Percentiles rank a stretch among this genome's conserved stretches.
Conservation (phyloP, 208 protist species). For the Leishmania lainsoni region DNA sequence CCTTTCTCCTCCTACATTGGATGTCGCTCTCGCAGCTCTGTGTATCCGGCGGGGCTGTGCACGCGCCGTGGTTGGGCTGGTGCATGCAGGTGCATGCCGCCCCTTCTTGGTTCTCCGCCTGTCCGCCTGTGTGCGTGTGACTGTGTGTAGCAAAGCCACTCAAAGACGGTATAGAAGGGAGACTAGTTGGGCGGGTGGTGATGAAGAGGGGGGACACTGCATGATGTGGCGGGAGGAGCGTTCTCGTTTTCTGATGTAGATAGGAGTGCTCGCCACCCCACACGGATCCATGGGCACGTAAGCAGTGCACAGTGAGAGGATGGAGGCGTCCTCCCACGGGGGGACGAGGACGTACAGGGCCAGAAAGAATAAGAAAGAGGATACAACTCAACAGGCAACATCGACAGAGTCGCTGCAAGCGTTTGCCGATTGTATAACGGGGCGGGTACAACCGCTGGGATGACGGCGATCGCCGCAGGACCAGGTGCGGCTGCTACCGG, state of each 20-base stretch:
- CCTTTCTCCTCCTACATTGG: background rate
- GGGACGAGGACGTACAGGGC: background rate
- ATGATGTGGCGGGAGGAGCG: background rate
- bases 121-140: background rate
- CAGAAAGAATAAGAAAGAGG: background rate
- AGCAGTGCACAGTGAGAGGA: background rate
- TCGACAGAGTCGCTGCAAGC: background rate
- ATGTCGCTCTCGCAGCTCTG: background rate
- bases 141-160: background rate
- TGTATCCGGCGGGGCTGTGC: background rate
- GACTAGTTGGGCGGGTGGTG: background rate
- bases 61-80: background rate
- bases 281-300: too few relatives aligned
- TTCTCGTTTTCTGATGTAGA: conserved; percentile 1
- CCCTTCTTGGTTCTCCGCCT: background rate
- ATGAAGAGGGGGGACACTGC: background rate
- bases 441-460: background rate
- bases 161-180: background rate
- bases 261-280: background rate
- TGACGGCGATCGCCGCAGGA: background rate
- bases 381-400: too few relatives aligned
- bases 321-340: background rate
- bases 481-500: background rate
- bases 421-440: background rate
- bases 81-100: too few relatives aligned